phyloP scores from a whole-genome alignment of 2,329 filamentous ascomycete species.

The Chaetomium globosum region DNA sequence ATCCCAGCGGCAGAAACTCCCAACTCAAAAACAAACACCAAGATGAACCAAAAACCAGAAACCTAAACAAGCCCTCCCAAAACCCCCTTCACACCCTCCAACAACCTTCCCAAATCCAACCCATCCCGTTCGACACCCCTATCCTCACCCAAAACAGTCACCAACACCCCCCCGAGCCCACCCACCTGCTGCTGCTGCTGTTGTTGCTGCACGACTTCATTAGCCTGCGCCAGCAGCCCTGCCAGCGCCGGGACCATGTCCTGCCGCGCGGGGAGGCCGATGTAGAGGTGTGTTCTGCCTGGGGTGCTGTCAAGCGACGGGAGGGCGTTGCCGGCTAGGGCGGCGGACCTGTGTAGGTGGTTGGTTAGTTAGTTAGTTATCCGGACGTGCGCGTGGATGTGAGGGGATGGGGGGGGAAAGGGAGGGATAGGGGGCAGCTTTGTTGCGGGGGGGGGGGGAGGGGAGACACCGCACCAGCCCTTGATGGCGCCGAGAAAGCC shows the following conservation, averaged over 20 bases:
- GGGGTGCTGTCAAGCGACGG: conserved; percentile 20
- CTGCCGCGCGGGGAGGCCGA: conserved; percentile 10
- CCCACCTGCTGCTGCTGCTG: not conserved
- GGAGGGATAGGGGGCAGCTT: not conserved
- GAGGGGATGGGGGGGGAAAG: not conserved
- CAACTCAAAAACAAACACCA: not conserved
- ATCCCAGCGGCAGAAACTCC: not conserved
- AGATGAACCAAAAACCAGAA: not conserved
- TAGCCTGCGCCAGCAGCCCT: not conserved
- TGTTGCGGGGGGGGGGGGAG: not conserved
- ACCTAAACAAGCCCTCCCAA: not conserved
- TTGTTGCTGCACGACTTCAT: not conserved
- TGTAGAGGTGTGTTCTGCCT: conserved; percentile 20
- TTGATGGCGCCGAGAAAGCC: conserved; percentile 16
- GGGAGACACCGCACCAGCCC: conserved; percentile 16
- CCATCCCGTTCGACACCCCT: too few species aligned
- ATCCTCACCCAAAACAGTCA: not conserved
- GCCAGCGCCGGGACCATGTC: not conserved
- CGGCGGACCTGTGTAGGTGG: conserved; percentile 10
- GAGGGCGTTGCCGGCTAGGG: conserved; percentile 5
- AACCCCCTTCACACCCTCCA: not conserved
- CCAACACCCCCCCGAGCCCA: not conserved
- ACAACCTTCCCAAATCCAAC: not conserved
- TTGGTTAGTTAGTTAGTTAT: not conserved
- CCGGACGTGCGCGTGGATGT: not conserved